These are phyloP conservation scores for Pelargonium cotyledonis DNA, from an alignment of 441 rosid species.

Conservation along the genomic window DNA sequence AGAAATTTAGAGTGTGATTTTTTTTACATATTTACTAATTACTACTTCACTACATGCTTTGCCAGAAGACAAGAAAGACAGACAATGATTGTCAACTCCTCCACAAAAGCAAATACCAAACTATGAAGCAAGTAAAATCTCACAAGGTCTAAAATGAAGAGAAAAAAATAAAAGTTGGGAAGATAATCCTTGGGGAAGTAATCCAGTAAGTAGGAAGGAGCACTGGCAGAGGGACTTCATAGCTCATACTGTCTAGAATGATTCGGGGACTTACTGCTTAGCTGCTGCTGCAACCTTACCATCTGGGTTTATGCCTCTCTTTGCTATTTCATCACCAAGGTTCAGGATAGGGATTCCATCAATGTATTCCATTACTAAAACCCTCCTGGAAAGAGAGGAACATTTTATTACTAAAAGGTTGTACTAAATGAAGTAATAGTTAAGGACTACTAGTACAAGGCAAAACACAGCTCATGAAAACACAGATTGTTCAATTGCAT, in stretches of 20 bases:
- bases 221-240: background rate
- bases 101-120: background rate
- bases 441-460: background rate
- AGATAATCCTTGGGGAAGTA: background rate
- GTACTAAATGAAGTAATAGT: constrained; percentile 4
- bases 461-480: background rate
- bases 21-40: background rate
- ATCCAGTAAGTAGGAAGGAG: background rate
- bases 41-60: constrained; percentile 4
- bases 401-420: constrained; percentile 6
- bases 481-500: too few relatives aligned
- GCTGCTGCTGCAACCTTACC: constrained; percentile 85
- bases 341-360: constrained; percentile 87
- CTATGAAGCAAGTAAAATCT: background rate
- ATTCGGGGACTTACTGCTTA: constrained; percentile 73
- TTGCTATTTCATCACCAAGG: constrained; percentile 81
- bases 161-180: background rate
- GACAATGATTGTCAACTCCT: background rate
- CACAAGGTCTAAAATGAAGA: background rate
- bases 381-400: constrained; percentile 47
- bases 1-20: constrained; percentile 18
- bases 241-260: constrained; percentile 32
- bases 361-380: constrained; percentile 81
- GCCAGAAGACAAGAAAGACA: background rate
- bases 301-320: constrained; percentile 81